Evolutionary conservation across 805 yeast species (phyloP).

Genomic region (Sungouiozyma ichnusensis): DNA sequence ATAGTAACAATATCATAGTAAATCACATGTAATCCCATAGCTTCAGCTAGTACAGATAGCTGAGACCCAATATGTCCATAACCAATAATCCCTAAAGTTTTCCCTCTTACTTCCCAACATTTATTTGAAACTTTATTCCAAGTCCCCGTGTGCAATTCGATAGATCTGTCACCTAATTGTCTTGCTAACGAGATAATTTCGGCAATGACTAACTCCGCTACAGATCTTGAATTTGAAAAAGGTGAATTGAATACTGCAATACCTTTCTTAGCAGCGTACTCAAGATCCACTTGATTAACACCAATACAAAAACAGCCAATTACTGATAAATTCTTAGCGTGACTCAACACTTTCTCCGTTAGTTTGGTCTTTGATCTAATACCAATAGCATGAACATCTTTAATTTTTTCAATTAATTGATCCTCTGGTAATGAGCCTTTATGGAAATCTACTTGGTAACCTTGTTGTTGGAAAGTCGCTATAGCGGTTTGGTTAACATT

Average conservation of each 20-base stretch:
- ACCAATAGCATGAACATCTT: slow-evolving; percentile 92
- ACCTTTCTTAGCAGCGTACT: slow-evolving; percentile 85
- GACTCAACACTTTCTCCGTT: slow-evolving; percentile 64
- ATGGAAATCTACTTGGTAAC: slow-evolving; percentile 93
- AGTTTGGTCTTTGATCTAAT: slow-evolving; percentile 94
- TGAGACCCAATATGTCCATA: slow-evolving; percentile 98
- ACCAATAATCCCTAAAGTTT: slow-evolving; percentile 93
- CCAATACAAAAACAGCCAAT: slow-evolving; percentile 99
- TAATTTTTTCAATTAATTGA: slow-evolving; percentile 87
- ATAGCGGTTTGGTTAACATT: slow-evolving; percentile 92
- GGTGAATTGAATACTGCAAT: slow-evolving; percentile 97
- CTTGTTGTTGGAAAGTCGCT: slow-evolving; percentile 74
- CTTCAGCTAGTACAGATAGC: slow-evolving; percentile 91
- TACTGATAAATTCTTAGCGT: slow-evolving; percentile 81
- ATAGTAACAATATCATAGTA: slow-evolving; percentile 88
- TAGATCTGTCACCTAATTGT: slow-evolving; percentile 93
- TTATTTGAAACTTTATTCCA: slow-evolving; percentile 94
- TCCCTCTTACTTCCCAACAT: slow-evolving; percentile 99
- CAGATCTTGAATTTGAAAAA: slow-evolving; percentile 95
- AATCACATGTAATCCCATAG: slow-evolving; percentile 93
- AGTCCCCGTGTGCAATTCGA: slow-evolving; percentile 89
- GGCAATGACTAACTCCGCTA: slow-evolving; percentile 93
- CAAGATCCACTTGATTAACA: slow-evolving; percentile 93
- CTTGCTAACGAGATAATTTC: slow-evolving; percentile 90
- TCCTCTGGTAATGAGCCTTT: slow-evolving; percentile 85